A percentile compares a stretch with the other conserved stretches of the same genome.
Conservation (phyloP, 2,329 filamentous ascomycete species). For the Epichloe hybrida region DNA sequence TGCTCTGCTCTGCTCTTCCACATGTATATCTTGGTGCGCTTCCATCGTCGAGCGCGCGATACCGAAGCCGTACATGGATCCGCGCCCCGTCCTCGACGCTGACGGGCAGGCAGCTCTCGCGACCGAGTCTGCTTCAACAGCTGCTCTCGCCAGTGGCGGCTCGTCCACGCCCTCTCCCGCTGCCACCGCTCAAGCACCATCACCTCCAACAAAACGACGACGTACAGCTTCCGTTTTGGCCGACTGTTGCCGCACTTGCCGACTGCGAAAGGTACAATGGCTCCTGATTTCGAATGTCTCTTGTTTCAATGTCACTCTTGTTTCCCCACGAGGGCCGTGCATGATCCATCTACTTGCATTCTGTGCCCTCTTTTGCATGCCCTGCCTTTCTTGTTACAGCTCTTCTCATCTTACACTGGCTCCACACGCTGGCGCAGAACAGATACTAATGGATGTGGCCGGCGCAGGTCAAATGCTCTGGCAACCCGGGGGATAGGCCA, state of each 20-base stretch:
- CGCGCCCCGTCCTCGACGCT: constrained; percentile 5
- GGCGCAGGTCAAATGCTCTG: constrained; percentile 27
- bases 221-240: constrained; percentile 14
- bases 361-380: no score
- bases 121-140: neutral
- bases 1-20: neutral
- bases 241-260: constrained; percentile 25
- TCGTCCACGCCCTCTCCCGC: neutral
- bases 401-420: no score
- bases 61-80: constrained; percentile 8
- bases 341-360: no score
- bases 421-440: neutral
- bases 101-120: constrained; percentile 1
- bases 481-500: constrained; percentile 20
- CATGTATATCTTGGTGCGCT: constrained; percentile 6
- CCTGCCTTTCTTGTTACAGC: no score
- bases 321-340: neutral
- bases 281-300: neutral
- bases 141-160: neutral
- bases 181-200: constrained; percentile 8
- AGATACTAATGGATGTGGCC: neutral
- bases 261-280: constrained; percentile 24
- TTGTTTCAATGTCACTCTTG: neutral
- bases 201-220: constrained; percentile 18
- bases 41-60: constrained; percentile 1